Conservation (phyloP, 83 land plant genomes). For the Picea engelmannii region DNA sequence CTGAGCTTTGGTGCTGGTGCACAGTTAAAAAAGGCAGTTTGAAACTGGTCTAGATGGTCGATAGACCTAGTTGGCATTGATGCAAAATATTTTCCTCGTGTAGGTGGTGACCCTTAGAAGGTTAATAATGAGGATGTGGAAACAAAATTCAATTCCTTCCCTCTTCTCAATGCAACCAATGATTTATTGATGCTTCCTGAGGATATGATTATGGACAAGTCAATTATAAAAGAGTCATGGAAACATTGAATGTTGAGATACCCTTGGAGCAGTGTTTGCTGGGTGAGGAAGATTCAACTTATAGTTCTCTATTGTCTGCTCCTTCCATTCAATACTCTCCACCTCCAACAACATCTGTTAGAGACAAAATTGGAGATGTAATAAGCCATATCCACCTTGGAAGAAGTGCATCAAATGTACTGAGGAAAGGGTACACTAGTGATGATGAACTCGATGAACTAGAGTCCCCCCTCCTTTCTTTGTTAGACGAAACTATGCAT, state of each 20-base stretch:
- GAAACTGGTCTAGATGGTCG: slow-evolving; percentile 79
- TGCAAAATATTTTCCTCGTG: slow-evolving; percentile 21
- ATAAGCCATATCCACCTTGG: slow-evolving; percentile 22
- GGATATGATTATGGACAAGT: slow-evolving; percentile 77
- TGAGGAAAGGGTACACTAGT: slow-evolving; percentile 86
- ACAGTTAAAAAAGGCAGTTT: no score
- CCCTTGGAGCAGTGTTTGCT: no score
- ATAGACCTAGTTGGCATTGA: slow-evolving; percentile 44
- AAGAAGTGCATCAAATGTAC: slow-evolving; percentile 49
- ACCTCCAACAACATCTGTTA: slow-evolving; percentile 61
- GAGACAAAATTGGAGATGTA: slow-evolving; percentile 67
- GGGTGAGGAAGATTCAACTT: no score
- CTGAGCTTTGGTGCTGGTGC: no score
- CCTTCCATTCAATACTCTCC: slow-evolving; percentile 66
- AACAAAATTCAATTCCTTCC: slow-evolving; percentile 32
- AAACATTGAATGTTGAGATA: no score
- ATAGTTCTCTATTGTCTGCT: no score
- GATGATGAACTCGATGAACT: no score
- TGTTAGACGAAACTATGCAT: no score
- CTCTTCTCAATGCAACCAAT: slow-evolving; percentile 69
- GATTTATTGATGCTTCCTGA: slow-evolving; percentile 93
- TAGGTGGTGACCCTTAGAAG: slow-evolving; percentile 17
- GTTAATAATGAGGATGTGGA: slow-evolving; percentile 23
- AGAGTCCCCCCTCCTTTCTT: no score
- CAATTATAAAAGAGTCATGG: slow-evolving; percentile 68